These are phyloP conservation scores for Irpex sp. DNA, from an alignment of 1,284 basidiomycete species.

Conservation along the genomic window DNA sequence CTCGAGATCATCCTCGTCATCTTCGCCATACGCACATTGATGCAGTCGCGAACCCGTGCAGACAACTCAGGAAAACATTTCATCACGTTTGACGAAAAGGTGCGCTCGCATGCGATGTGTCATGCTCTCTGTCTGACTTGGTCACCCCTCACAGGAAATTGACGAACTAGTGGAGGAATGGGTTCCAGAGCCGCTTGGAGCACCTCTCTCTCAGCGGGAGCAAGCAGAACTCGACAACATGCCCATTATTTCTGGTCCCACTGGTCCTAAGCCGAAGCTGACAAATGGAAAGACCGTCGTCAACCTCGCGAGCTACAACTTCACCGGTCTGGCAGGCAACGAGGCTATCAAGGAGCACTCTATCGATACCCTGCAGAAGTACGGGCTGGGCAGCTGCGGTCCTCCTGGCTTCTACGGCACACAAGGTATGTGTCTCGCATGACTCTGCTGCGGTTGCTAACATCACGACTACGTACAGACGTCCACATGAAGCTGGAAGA, in stretches of 20 bases:
- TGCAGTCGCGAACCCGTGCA: constrained; percentile 87
- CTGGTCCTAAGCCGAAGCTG: constrained; percentile 82
- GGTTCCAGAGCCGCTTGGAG: constrained; percentile 83
- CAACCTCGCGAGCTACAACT: constrained; percentile 93
- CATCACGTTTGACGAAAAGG: constrained; percentile 89
- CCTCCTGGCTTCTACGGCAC: constrained; percentile 98
- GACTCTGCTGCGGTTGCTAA: constrained; percentile 25
- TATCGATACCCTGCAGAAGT: constrained; percentile 84
- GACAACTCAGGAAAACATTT: constrained; percentile 88
- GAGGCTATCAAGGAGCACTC: constrained; percentile 86
- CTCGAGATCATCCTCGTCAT: constrained; percentile 88
- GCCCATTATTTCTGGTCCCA: constrained; percentile 79
- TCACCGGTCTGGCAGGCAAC: constrained; percentile 87
- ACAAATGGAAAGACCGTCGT: constrained; percentile 76
- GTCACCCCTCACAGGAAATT: constrained; percentile 69
- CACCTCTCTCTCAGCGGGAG: constrained; percentile 59
- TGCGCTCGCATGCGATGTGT: constrained; percentile 29
- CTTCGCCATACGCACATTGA: constrained; percentile 86
- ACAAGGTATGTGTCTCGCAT: constrained; percentile 62
- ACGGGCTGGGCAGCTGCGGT: constrained; percentile 94
- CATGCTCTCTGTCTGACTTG: background rate
- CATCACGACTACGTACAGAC: constrained; percentile 45
- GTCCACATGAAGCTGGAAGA: constrained; percentile 90
- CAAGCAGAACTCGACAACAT: constrained; percentile 69
- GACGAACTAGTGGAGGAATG: constrained; percentile 97